These are phyloP conservation scores for Pseudopithomyces maydicus DNA, from an alignment of 2,329 filamentous ascomycete species.

Conservation along the genomic window DNA sequence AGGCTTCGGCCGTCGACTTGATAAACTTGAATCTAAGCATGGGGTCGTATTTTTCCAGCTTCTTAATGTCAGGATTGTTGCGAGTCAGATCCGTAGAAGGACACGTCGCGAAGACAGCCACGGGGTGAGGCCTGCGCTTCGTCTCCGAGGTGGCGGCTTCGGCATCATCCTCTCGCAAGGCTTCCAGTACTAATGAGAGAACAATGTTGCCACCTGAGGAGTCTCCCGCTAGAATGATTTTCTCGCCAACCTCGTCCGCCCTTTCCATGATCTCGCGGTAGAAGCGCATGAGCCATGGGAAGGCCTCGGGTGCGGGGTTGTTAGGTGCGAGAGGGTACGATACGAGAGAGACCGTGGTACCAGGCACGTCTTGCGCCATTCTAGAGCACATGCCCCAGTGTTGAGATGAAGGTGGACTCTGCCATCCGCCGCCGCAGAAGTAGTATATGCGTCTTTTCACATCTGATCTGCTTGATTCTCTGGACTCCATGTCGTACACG, in stretches of 20 bases:
- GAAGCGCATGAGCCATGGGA: constrained; percentile 55
- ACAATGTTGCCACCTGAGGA: constrained; percentile 62
- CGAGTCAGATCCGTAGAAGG: constrained; percentile 57
- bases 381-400: constrained; percentile 60
- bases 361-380: constrained; percentile 49
- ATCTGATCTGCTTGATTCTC: constrained; percentile 11
- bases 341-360: constrained; percentile 53
- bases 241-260: constrained; percentile 47
- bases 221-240: constrained; percentile 59
- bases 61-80: constrained; percentile 51
- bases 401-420: constrained; percentile 53
- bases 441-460: constrained; percentile 54
- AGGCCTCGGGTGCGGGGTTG: constrained; percentile 54
- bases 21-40: constrained; percentile 52
- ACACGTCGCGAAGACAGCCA: constrained; percentile 52
- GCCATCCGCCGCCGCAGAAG: constrained; percentile 63
- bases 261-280: constrained; percentile 50
- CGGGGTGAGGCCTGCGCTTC: constrained; percentile 29
- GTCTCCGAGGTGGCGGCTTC: neutral
- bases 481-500: constrained; percentile 51
- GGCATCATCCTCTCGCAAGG: constrained; percentile 39
- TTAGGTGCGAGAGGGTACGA: constrained; percentile 61
- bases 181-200: constrained; percentile 48
- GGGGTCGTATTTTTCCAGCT: constrained; percentile 51
- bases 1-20: constrained; percentile 49